Percentiles rank a stretch among this genome's conserved stretches.
phyloP scores from a whole-genome alignment of 306 rosid species.

The Castanea mollissima region DNA sequence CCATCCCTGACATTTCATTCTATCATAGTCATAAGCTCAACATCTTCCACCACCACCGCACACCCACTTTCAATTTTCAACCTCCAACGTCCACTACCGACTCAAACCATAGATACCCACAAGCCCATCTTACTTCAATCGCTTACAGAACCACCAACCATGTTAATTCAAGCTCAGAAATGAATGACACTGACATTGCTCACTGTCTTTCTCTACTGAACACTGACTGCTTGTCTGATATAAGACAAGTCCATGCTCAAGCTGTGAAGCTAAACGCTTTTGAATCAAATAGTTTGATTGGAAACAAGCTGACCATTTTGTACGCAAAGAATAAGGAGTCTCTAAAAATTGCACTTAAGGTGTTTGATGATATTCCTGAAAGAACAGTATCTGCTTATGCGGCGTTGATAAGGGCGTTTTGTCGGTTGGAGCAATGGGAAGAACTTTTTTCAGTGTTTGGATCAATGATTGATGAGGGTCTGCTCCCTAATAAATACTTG shows the following conservation, averaged over 20 bases:
- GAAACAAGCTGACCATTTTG: constrained; percentile 18
- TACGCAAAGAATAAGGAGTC: constrained; percentile 11
- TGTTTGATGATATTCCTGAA: constrained; percentile 34
- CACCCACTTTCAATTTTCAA: constrained; percentile 14
- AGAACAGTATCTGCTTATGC: constrained; percentile 16
- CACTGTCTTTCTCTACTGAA: constrained; percentile 23
- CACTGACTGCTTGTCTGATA: not conserved
- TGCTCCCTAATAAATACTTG: constrained; percentile 37
- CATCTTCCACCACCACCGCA: not conserved
- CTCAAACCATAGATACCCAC: not conserved
- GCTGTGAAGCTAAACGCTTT: constrained; percentile 32
- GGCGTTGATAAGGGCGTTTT: constrained; percentile 32
- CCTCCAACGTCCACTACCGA: constrained; percentile 8
- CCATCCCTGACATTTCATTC: constrained; percentile 2
- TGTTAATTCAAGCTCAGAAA: constrained; percentile 2
- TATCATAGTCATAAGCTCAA: constrained; percentile 19
- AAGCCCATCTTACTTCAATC: constrained; percentile 2
- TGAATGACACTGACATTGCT: constrained; percentile 8
- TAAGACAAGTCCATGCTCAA: constrained; percentile 29
- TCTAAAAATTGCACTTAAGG: constrained; percentile 33
- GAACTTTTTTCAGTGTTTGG: constrained; percentile 29
- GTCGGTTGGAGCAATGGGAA: constrained; percentile 37
- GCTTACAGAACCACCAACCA: constrained; percentile 2
- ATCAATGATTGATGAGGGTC: constrained; percentile 40
- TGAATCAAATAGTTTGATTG: constrained; percentile 11